These are phyloP conservation scores for Suhomyces bokatorum DNA, from an alignment of 1,139 yeast species.

Conservation along the genomic window DNA sequence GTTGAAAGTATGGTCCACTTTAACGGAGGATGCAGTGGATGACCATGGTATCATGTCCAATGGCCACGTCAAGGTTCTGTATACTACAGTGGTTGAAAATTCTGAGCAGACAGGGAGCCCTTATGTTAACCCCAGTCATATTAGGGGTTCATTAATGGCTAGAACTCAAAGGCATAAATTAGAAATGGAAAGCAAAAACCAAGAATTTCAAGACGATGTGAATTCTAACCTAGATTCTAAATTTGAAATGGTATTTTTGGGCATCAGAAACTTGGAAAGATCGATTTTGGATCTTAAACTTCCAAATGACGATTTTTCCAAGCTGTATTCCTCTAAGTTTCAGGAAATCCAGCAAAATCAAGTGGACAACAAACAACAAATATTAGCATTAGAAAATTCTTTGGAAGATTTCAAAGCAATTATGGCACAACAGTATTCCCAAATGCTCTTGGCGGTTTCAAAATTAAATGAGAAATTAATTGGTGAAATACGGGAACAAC, in stretches of 20 bases:
- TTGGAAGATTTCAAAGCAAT: constrained; percentile 29
- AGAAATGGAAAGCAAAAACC: constrained; percentile 14
- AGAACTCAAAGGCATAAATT: constrained; percentile 31
- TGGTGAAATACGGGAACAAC: constrained; percentile 49
- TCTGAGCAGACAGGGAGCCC: constrained; percentile 3
- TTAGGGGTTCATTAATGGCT: constrained; percentile 43
- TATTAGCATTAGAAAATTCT: constrained; percentile 19
- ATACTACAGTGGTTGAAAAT: constrained; percentile 22
- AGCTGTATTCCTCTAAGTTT: constrained; percentile 15
- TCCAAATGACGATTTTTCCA: constrained; percentile 12
- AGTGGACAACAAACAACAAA: constrained; percentile 17
- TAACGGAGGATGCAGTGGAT: constrained; percentile 56
- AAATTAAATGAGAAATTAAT: constrained; percentile 41
- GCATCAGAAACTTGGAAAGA: constrained; percentile 7
- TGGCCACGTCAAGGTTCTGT: constrained; percentile 36
- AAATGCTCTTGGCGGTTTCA: constrained; percentile 36
- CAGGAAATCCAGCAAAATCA: constrained; percentile 22
- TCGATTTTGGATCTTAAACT: constrained; percentile 7
- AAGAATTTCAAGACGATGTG: no score
- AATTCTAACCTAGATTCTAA: background rate
- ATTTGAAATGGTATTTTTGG: background rate
- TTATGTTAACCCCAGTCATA: constrained; percentile 20
- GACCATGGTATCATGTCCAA: constrained; percentile 57
- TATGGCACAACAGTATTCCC: constrained; percentile 36
- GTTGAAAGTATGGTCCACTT: constrained; percentile 52